phyloP scores from a whole-genome alignment of 2,329 filamentous ascomycete species.

The Ophiostoma triangulosporum region DNA sequence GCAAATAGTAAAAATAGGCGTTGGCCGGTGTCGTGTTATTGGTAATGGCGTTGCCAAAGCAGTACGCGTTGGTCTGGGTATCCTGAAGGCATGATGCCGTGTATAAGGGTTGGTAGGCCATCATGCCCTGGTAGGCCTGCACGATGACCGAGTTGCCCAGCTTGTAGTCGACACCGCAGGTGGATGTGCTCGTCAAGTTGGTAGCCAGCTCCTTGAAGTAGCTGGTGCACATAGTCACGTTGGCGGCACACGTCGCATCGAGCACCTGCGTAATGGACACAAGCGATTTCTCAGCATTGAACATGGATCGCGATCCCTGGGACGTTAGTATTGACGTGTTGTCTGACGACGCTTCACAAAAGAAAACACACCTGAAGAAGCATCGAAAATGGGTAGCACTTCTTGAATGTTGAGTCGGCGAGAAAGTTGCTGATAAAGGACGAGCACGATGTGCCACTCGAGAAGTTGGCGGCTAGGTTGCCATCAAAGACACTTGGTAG shows the following conservation, averaged over 20 bases:
- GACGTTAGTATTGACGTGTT: background rate
- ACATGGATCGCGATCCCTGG: conserved; percentile 74
- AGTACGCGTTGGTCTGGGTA: conserved; percentile 52
- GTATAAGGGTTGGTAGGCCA: conserved; percentile 67
- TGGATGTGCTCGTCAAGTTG: conserved; percentile 45
- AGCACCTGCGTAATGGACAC: conserved; percentile 63
- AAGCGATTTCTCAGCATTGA: conserved; percentile 59
- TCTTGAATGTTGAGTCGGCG: conserved; percentile 48
- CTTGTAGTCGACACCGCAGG: conserved; percentile 61
- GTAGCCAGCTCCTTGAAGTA: conserved; percentile 52
- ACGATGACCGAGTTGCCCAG: conserved; percentile 55
- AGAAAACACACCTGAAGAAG: conserved; percentile 35
- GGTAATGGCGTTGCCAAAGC: conserved; percentile 72
- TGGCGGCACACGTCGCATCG: conserved; percentile 60
- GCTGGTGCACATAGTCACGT: conserved; percentile 49
- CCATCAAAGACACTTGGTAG: conserved; percentile 57
- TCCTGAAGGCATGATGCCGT: conserved; percentile 67
- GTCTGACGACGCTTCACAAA: conserved; percentile 9
- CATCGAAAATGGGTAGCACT: conserved; percentile 73
- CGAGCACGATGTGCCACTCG: conserved; percentile 41
- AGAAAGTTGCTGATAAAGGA: conserved; percentile 57
- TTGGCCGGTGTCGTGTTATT: conserved; percentile 58
- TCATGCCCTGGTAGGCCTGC: conserved; percentile 62
- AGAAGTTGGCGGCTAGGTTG: conserved; percentile 49
- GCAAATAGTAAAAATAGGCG: conserved; percentile 73